phyloP scores from a whole-genome alignment of 2,329 filamentous ascomycete genomes.

The Penicillium sp. region DNA sequence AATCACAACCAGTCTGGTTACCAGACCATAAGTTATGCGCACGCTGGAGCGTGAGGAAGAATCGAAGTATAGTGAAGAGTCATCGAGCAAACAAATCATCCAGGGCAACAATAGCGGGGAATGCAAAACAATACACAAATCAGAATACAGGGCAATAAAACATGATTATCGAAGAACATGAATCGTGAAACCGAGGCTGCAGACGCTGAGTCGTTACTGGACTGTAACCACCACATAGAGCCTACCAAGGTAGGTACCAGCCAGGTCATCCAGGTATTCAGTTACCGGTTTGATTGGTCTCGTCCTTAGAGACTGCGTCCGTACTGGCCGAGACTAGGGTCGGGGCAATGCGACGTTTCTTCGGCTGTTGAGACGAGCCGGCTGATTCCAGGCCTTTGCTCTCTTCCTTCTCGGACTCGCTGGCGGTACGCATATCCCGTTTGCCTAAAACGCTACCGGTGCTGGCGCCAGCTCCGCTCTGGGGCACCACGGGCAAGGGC shows the following conservation, averaged over 20 bases:
- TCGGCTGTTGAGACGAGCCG: slow-evolving; percentile 48
- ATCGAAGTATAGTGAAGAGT: no score
- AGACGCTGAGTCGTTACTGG: background rate
- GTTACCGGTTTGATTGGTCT: slow-evolving; percentile 2
- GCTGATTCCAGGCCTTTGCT: slow-evolving; percentile 39
- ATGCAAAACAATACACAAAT: background rate
- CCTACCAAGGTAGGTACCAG: background rate
- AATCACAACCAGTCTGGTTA: no score
- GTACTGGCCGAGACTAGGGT: slow-evolving; percentile 49
- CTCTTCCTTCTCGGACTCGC: slow-evolving; percentile 45
- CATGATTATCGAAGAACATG: slow-evolving; percentile 8
- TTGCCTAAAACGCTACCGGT: slow-evolving; percentile 52
- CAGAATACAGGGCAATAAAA: background rate
- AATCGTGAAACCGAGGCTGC: slow-evolving; percentile 15
- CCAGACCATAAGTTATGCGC: no score
- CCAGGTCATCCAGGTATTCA: no score
- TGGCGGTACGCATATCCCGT: slow-evolving; percentile 39
- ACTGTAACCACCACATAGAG: background rate
- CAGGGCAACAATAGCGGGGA: background rate
- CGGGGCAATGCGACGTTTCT: slow-evolving; percentile 65
- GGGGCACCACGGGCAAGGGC: slow-evolving; percentile 51
- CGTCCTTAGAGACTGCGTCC: slow-evolving; percentile 14
- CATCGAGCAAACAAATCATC: no score
- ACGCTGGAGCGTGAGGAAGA: no score
- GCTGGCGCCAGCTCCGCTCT: slow-evolving; percentile 52